Evolutionary conservation across 129 eudicot species (phyloP).

Genomic region (Rutidosis leptorrhynchoides): DNA sequence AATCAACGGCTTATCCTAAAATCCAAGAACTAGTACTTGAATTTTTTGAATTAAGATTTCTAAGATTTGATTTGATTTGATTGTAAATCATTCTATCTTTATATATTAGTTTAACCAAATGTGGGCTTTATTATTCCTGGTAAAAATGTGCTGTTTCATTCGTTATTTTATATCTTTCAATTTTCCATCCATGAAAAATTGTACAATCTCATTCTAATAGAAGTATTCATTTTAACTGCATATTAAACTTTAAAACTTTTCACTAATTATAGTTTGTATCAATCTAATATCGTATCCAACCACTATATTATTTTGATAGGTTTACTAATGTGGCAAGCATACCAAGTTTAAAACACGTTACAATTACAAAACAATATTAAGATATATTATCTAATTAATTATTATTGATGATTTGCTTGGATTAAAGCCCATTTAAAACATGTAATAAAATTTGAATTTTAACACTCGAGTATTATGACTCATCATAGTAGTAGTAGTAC

Average conservation of each 20-base stretch:
- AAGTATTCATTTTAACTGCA: too few species aligned
- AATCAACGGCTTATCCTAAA: slow-evolving; percentile 36
- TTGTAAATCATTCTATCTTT: slow-evolving; percentile 16
- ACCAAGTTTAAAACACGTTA: slow-evolving; percentile 28
- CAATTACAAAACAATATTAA: neutral
- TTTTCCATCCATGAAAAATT: neutral
- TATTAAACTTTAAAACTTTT: slow-evolving; percentile 19
- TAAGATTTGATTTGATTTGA: slow-evolving; percentile 35
- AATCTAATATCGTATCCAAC: too few species aligned
- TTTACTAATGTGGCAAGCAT: slow-evolving; percentile 34
- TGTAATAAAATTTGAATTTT: neutral
- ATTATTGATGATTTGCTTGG: neutral
- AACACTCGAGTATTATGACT: neutral
- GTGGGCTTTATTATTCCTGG: slow-evolving; percentile 8
- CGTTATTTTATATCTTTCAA: too few species aligned
- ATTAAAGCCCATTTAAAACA: neutral
- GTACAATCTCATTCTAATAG: neutral
- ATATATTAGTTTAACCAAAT: slow-evolving; percentile 9
- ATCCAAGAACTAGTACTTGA: slow-evolving; percentile 35
- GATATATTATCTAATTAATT: neutral
- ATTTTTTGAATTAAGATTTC: slow-evolving; percentile 26
- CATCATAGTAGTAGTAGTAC: too few species aligned
- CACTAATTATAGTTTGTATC: too few species aligned
- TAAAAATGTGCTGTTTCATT: too few species aligned
- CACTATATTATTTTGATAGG: too few species aligned